A percentile compares a stretch with the other conserved stretches of the same genome.
phyloP scores from a whole-genome alignment of 805 yeast genomes.

The Teunomyces pallodes region DNA sequence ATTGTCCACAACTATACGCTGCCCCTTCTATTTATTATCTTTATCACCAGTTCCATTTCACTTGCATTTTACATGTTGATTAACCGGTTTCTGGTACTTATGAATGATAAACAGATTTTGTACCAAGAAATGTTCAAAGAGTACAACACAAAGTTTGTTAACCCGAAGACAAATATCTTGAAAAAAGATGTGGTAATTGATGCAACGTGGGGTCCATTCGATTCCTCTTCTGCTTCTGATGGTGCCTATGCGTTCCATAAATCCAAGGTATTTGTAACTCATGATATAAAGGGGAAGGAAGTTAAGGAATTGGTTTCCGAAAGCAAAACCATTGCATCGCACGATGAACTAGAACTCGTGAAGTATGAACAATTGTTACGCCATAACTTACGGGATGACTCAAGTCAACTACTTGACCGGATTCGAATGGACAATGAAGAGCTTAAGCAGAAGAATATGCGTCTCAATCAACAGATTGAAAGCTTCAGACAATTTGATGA shows the following conservation, averaged over 20 bases:
- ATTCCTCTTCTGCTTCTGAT: conserved; percentile 17
- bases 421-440: conserved; percentile 11
- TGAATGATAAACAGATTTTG: conserved; percentile 59
- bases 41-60: conserved; percentile 15
- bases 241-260: conserved; percentile 26
- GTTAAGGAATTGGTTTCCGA: conserved; percentile 14
- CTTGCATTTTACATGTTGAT: conserved; percentile 34
- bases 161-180: conserved; percentile 50
- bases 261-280: conserved; percentile 49
- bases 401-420: conserved; percentile 10
- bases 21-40: conserved; percentile 12
- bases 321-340: conserved; percentile 7
- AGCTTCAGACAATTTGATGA: conserved; percentile 6
- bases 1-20: conserved; percentile 31
- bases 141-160: conserved; percentile 59
- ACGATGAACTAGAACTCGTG: conserved; percentile 2
- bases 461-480: conserved; percentile 9
- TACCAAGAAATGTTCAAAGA: conserved; percentile 62
- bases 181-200: conserved; percentile 62
- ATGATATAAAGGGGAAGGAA: conserved; percentile 43
- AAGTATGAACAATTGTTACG: conserved; percentile 6
- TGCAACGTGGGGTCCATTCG: conserved; percentile 44
- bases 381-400: conserved; percentile 8
- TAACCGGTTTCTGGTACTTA: conserved; percentile 44
- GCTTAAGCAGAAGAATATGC: conserved; percentile 8